phyloP scores from a whole-genome alignment of 768 basidiomycete species.

The Gyrodon lividus region DNA sequence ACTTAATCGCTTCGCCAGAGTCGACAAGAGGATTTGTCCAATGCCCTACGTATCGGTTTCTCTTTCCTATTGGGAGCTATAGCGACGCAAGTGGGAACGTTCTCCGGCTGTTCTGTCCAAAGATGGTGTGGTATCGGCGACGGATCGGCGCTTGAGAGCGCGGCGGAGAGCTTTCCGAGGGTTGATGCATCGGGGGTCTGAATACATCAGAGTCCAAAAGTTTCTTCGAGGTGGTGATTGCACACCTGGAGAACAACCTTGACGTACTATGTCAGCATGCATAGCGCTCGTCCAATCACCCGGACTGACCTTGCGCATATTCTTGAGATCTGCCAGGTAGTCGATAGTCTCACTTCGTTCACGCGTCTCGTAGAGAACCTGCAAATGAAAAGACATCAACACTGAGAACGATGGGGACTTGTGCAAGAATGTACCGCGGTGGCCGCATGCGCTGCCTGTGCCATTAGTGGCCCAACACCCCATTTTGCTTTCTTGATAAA shows the following conservation, averaged over 20 bases:
- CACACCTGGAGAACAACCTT: conserved; percentile 43
- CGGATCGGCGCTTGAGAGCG: conserved; percentile 22
- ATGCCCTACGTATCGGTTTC: conserved; percentile 37
- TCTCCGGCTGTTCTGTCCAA: conserved; percentile 46
- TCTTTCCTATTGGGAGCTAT: conserved; percentile 41
- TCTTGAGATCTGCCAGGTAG: conserved; percentile 37
- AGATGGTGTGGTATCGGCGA: conserved; percentile 38
- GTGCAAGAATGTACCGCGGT: conserved; percentile 31
- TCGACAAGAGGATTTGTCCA: conserved; percentile 40
- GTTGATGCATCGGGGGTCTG: conserved; percentile 36
- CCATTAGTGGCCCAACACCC: conserved; percentile 46
- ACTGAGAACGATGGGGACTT: neutral
- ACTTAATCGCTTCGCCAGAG: conserved; percentile 32
- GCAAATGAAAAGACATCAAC: neutral
- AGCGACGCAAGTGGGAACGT: conserved; percentile 42
- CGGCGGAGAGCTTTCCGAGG: conserved; percentile 31
- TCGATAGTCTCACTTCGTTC: conserved; percentile 37
- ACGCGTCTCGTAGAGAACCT: conserved; percentile 42
- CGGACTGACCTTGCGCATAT: conserved; percentile 41
- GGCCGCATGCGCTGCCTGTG: conserved; percentile 44
- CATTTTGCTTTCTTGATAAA: conserved; percentile 37
- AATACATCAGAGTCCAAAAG: neutral
- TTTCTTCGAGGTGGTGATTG: neutral
- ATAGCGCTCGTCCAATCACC: neutral
- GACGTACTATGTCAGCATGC: neutral